A percentile compares a stretch with the other conserved stretches of the same genome.
phyloP scores from a whole-genome alignment of 2,329 filamentous ascomycete species.

The Ceratocystis diversiconidia region DNA sequence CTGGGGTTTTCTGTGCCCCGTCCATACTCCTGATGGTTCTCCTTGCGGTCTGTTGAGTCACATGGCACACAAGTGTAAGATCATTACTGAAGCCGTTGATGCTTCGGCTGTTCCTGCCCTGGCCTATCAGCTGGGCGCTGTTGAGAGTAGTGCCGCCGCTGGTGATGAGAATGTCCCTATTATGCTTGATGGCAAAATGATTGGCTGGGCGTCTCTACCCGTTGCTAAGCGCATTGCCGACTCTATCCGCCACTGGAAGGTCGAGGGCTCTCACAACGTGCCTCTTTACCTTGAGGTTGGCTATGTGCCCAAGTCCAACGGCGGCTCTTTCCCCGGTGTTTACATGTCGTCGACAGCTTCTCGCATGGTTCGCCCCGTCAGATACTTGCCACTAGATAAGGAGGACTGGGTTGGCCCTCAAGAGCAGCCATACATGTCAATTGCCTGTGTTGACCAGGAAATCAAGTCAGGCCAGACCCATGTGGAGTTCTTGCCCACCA shows the following conservation, averaged over 20 bases:
- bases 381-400: constrained; percentile 75
- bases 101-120: constrained; percentile 60
- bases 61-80: constrained; percentile 84
- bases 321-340: constrained; percentile 90
- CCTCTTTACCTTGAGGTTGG: constrained; percentile 81
- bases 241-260: constrained; percentile 88
- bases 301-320: constrained; percentile 71
- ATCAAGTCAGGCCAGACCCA: constrained; percentile 84
- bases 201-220: constrained; percentile 80
- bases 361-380: constrained; percentile 80
- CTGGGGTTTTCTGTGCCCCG: constrained; percentile 95
- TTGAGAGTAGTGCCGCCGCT: constrained; percentile 59
- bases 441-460: constrained; percentile 80
- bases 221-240: constrained; percentile 72
- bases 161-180: constrained; percentile 75
- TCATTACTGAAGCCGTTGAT: constrained; percentile 63
- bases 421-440: constrained; percentile 97
- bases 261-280: constrained; percentile 67
- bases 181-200: constrained; percentile 75
- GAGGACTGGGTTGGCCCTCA: constrained; percentile 82
- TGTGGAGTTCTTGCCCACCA: constrained; percentile 85
- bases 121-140: constrained; percentile 66
- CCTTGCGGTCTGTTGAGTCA: constrained; percentile 93
- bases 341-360: constrained; percentile 83
- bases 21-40: constrained; percentile 91